Percentiles rank a stretch among this genome's conserved stretches.
These are phyloP conservation scores for Ustilago loliicola DNA, from an alignment of 1,284 basidiomycete species.

Conservation along the genomic window DNA sequence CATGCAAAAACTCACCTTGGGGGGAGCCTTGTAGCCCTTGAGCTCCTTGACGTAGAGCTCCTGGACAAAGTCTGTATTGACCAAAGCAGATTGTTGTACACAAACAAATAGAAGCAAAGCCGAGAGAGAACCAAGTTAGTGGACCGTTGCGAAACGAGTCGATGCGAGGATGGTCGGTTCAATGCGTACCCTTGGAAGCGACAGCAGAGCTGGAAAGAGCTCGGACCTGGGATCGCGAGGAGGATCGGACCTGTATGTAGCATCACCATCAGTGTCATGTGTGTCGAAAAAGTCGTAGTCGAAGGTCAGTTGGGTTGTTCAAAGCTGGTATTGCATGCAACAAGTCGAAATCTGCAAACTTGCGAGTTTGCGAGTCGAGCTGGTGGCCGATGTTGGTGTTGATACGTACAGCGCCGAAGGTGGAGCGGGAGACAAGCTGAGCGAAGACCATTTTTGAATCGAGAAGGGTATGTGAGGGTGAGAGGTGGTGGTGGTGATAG, in stretches of 20 bases:
- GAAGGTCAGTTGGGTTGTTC: conserved; percentile 28
- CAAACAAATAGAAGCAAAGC: background rate
- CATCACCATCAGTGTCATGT: background rate
- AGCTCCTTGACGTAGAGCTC: conserved; percentile 91
- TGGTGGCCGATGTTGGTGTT: background rate
- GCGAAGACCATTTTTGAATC: conserved; percentile 40
- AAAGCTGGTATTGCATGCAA: background rate
- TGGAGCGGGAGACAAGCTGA: conserved; percentile 47
- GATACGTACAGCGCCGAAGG: conserved; percentile 54
- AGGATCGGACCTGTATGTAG: conserved; percentile 49
- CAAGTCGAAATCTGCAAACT: conserved; percentile 3
- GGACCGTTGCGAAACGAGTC: background rate
- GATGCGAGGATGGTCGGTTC: conserved; percentile 5
- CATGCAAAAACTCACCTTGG: conserved; percentile 60
- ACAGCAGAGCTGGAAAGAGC: conserved; percentile 65
- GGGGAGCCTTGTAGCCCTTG: conserved; percentile 83
- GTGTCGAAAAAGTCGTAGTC: background rate
- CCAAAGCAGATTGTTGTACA: background rate
- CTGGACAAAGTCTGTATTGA: conserved; percentile 83
- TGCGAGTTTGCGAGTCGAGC: background rate
- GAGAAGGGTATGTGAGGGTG: background rate
- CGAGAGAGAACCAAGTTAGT: conserved; percentile 10
- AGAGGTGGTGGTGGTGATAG: conserved; percentile 16
- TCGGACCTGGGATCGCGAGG: conserved; percentile 55
- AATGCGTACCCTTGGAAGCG: conserved; percentile 64